These are phyloP conservation scores for Rhizoctonia solani DNA, from an alignment of 1,284 basidiomycete genomes.

Conservation along the genomic window DNA sequence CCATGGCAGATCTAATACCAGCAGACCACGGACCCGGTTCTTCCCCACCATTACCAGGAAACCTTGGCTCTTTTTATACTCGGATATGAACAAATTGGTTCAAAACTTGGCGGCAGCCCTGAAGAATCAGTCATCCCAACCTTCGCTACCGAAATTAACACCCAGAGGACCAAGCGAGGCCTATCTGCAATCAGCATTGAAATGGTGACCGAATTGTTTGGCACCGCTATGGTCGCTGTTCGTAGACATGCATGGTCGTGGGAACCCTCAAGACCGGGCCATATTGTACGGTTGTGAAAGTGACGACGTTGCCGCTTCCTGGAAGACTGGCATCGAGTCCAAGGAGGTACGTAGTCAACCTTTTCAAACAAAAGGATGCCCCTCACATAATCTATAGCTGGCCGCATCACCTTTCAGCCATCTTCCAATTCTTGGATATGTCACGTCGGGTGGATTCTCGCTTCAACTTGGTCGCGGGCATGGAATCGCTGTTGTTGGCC, in stretches of 20 bases:
- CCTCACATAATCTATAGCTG: not conserved
- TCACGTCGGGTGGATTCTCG: constrained; percentile 80
- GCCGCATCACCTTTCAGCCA: constrained; percentile 8
- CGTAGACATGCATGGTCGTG: constrained; percentile 65
- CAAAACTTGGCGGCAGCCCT: not conserved
- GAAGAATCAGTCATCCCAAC: constrained; percentile 44
- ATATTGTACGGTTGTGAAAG: constrained; percentile 65
- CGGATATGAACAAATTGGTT: not conserved
- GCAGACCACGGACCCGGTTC: constrained; percentile 44
- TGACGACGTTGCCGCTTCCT: constrained; percentile 53
- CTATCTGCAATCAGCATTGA: constrained; percentile 49
- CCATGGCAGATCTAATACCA: constrained; percentile 52
- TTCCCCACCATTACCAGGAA: constrained; percentile 34
- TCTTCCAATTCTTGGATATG: constrained; percentile 67
- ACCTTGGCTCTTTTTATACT: constrained; percentile 35
- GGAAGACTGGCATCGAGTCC: constrained; percentile 44
- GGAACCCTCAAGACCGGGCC: constrained; percentile 72
- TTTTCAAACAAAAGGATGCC: constrained; percentile 49
- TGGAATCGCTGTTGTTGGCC: constrained; percentile 70
- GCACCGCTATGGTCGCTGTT: constrained; percentile 67
- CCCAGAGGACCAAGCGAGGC: constrained; percentile 56
- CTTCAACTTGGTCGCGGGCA: constrained; percentile 73
- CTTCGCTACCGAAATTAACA: constrained; percentile 61
- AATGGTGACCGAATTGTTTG: constrained; percentile 52
- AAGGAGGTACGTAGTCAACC: not conserved